Percentiles rank a stretch among this genome's conserved stretches.
Conservation (phyloP, 1,139 yeast genomes). For the Taphrina sp. region DNA sequence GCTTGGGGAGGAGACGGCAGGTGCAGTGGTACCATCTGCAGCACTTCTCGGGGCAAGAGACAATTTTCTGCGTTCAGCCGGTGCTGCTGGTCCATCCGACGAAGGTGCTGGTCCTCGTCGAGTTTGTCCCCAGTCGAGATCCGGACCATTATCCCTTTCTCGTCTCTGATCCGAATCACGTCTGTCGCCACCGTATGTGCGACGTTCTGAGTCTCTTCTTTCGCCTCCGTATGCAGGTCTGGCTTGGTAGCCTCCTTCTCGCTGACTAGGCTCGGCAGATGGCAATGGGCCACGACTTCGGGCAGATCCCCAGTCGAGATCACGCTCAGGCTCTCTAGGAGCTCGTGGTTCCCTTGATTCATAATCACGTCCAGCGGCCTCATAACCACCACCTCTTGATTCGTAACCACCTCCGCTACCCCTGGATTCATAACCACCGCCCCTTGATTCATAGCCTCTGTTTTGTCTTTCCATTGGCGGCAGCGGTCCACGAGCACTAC, state of each 20-base stretch:
- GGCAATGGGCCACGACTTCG: constrained; percentile 44
- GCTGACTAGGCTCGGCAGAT: constrained; percentile 36
- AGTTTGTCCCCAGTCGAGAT: constrained; percentile 30
- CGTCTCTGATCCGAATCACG: constrained; percentile 16
- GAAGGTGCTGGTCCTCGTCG: constrained; percentile 29
- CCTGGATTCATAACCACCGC: constrained; percentile 18
- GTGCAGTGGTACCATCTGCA: constrained; percentile 32
- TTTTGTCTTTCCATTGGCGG: constrained; percentile 38
- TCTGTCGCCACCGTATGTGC: constrained; percentile 20
- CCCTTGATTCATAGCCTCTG: constrained; percentile 26
- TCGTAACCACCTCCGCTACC: constrained; percentile 20
- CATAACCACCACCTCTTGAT: constrained; percentile 18
- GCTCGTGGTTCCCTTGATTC: constrained; percentile 27
- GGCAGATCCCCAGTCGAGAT: constrained; percentile 41
- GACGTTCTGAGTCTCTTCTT: constrained; percentile 16
- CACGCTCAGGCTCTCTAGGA: constrained; percentile 38
- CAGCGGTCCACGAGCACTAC: constrained; percentile 43
- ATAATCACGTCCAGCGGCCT: constrained; percentile 11
- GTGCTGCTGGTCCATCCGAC: constrained; percentile 27
- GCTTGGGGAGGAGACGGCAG: constrained; percentile 38
- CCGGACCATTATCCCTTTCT: constrained; percentile 27
- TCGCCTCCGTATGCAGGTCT: constrained; percentile 17
- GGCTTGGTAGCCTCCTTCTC: constrained; percentile 19
- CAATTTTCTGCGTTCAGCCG: constrained; percentile 38
- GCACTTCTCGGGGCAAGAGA: constrained; percentile 32